phyloP scores from a whole-genome alignment of 2,329 filamentous ascomycete species.

The Microascus cirrosus region DNA sequence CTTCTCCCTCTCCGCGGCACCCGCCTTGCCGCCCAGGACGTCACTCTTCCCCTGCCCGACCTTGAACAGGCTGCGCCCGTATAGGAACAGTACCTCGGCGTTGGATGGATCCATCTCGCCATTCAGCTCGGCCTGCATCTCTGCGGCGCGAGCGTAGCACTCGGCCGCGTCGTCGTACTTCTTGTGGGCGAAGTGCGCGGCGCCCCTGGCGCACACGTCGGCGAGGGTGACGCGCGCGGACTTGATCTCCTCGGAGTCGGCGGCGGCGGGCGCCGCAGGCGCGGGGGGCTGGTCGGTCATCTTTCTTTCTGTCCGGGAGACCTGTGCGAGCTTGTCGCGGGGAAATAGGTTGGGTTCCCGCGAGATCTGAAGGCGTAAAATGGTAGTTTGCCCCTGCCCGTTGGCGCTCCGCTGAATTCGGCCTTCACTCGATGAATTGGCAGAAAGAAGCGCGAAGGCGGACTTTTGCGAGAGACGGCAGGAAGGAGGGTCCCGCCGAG shows the following conservation, averaged over 20 bases:
- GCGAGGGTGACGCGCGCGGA: conserved; percentile 55
- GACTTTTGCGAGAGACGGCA: background rate
- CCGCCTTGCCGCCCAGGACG: conserved; percentile 74
- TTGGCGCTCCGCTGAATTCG: background rate
- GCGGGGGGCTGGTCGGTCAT: conserved; percentile 1
- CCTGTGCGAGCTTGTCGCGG: background rate
- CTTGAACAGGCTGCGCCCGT: conserved; percentile 87
- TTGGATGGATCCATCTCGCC: conserved; percentile 87
- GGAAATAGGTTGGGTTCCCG: background rate
- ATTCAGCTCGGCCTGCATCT: conserved; percentile 82
- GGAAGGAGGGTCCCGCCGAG: background rate
- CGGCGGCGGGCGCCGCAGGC: background rate
- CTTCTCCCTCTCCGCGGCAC: conserved; percentile 32
- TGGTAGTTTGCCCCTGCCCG: background rate
- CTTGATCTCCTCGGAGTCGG: conserved; percentile 25
- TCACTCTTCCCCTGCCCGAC: conserved; percentile 91
- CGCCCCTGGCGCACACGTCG: conserved; percentile 69
- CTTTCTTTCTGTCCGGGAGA: background rate
- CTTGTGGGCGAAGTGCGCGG: conserved; percentile 78
- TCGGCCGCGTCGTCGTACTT: conserved; percentile 81
- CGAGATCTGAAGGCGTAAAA: background rate
- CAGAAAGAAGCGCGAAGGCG: background rate
- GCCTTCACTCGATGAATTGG: background rate
- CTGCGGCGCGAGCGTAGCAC: conserved; percentile 76
- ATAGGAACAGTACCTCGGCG: conserved; percentile 86